Evolutionary conservation across 2,329 filamentous ascomycete species (phyloP).

Genomic region (Sarocladiaceae sp.): DNA sequence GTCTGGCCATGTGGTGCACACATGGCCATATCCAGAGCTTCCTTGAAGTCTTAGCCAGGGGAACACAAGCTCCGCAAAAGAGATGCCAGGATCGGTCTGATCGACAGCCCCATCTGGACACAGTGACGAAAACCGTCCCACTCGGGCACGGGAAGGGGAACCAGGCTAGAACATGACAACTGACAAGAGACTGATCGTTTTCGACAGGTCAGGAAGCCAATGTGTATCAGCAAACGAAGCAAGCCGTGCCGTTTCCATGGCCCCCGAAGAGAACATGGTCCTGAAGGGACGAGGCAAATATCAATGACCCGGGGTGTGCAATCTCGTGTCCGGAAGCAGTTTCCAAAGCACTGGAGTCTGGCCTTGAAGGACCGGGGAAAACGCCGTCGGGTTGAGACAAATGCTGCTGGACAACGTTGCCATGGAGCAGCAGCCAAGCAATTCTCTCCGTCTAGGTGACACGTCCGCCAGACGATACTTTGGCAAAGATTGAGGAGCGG

Average conservation of each 20-base stretch:
- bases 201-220: not conserved
- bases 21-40: not conserved
- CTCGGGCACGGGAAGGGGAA: not conserved
- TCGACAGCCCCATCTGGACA: not conserved
- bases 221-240: not conserved
- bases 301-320: not conserved
- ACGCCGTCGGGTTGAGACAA: not conserved
- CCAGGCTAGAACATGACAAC: not conserved
- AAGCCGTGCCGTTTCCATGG: not conserved
- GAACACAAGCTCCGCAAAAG: not conserved
- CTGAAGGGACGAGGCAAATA: not conserved
- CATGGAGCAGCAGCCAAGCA: not conserved
- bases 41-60: not conserved
- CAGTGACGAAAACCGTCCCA: not conserved
- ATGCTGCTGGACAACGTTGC: constrained; percentile 1
- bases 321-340: not conserved
- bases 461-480: constrained; percentile 2
- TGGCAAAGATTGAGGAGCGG: not conserved
- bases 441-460: constrained; percentile 1
- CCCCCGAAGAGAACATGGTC: not conserved
- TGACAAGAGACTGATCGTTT: not conserved
- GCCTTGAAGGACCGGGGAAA: constrained; percentile 3
- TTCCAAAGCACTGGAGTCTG: not conserved
- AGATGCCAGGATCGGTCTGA: not conserved
- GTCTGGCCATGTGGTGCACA: no score